Base-by-base conservation (phyloP, 306 rosid genomes). In the Vicia sativa region DNA sequence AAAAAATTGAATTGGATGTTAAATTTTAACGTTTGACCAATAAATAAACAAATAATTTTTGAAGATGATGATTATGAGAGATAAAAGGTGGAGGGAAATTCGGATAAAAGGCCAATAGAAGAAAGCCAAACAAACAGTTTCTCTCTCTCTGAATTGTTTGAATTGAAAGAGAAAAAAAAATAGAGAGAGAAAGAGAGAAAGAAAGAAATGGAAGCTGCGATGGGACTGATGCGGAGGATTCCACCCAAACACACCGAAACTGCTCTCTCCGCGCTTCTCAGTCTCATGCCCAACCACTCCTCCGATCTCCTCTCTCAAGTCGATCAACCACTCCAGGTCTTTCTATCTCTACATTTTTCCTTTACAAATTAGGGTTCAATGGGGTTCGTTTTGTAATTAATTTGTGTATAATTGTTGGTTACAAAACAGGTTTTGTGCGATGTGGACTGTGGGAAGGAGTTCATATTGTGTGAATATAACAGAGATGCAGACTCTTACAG, bases 291-390 rank as follows among this genome's bases (percentile, higher is more conserved):
- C 7, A 87, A 86, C 26, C 87, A 90, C 75, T 93, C 97, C 50
- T 82, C 98, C 78, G 96, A 93, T 90, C 97, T 93, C 76, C 93
- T 90, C 45, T 86, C 98, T 43, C 98, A 93, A 81, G 90, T 93
- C 75, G 98, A 93, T 72, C 98, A 93, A 75, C 98, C 98, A 14
- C 97, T 93, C n/a, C 98, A 87, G 98, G 98, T 76, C 38, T 25
- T 43, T 19, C 76, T 53, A 29, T 53, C 62, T 59, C 69, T 68
- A 23, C 11, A 9, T 39, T 7, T 52, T 57, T 6, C 2, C 29
- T 60, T 7, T 60, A 12, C 18, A 23, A 42, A 57, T 19, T 52
- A 13, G 6, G 14, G 14, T 52, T 52, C 1, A 45, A 45, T 9
- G 34, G 53, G 59, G 43, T 44, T 65, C 6, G 8, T 28, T 58